phyloP scores from a whole-genome alignment of 768 basidiomycete species.

The Kwoniella dejecticola region DNA sequence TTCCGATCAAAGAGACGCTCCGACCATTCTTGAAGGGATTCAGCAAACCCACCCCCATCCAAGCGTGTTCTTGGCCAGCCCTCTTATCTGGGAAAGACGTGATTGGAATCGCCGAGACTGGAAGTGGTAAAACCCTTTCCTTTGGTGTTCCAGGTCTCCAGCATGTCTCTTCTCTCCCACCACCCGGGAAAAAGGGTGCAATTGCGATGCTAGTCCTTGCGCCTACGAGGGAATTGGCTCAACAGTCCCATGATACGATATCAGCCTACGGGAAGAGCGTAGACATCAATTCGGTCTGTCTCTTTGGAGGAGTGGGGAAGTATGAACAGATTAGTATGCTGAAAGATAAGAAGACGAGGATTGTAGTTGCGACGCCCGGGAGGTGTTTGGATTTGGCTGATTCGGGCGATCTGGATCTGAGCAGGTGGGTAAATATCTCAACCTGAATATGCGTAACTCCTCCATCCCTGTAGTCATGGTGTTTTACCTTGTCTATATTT shows the following conservation, averaged over 20 bases:
- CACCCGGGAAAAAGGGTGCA: conserved; percentile 18
- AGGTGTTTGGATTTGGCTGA: conserved; percentile 87
- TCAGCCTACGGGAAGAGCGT: conserved; percentile 69
- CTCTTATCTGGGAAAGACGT: conserved; percentile 72
- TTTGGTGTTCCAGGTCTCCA: conserved; percentile 90
- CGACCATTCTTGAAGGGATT: conserved; percentile 69
- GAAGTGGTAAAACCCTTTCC: conserved; percentile 87
- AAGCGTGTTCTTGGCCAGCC: conserved; percentile 92
- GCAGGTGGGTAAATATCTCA: conserved; percentile 60
- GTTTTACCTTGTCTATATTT: too few relatives aligned
- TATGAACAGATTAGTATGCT: conserved; percentile 74
- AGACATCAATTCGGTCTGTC: conserved; percentile 76
- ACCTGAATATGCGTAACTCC: too few relatives aligned
- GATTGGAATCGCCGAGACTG: conserved; percentile 95
- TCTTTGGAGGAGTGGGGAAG: conserved; percentile 95
- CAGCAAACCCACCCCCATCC: conserved; percentile 89
- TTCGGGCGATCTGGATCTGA: conserved; percentile 80
- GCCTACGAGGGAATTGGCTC: conserved; percentile 92
- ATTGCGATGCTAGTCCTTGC: conserved; percentile 72
- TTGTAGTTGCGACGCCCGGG: conserved; percentile 95
- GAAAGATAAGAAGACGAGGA: conserved; percentile 62
- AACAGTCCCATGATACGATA: conserved; percentile 89
- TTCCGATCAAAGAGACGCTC: conserved; percentile 68
- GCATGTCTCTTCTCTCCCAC: conserved; percentile 60
- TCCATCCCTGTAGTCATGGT: too few relatives aligned